These are phyloP conservation scores for Globisporangium megalacanthum DNA, from an alignment of 352 stramenopile genomes.

Conservation along the genomic window DNA sequence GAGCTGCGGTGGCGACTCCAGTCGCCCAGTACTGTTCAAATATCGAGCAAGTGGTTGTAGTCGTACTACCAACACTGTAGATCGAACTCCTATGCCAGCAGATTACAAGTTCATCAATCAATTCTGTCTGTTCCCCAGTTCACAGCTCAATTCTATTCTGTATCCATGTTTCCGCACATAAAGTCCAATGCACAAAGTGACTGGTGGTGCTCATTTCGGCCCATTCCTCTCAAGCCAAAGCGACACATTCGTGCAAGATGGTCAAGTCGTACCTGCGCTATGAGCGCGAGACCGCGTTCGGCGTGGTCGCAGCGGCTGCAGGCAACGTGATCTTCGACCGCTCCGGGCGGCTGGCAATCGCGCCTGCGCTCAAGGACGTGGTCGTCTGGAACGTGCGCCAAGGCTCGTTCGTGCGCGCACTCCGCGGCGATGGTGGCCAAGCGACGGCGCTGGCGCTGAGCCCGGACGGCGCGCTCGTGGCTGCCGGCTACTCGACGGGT, in stretches of 20 bases:
- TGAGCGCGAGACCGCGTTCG: conserved; percentile 84
- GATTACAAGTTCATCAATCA: no score
- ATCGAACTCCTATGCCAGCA: no score
- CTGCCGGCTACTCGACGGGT: conserved; percentile 82
- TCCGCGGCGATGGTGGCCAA: conserved; percentile 54
- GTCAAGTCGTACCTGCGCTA: conserved; percentile 95
- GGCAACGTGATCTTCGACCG: conserved; percentile 88
- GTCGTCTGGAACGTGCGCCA: conserved; percentile 91
- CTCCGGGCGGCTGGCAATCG: conserved; percentile 82
- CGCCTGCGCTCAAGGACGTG: conserved; percentile 86
- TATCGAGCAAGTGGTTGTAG: no score
- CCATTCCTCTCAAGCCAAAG: background rate
- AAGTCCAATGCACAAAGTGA: conserved; percentile 16
- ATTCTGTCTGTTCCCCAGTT: no score
- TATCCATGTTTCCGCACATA: background rate
- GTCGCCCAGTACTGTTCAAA: no score
- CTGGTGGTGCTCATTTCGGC: background rate
- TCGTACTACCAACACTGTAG: no score
- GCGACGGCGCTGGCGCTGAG: conserved; percentile 77
- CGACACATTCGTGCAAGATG: conserved; percentile 21
- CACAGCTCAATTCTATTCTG: no score
- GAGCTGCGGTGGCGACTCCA: no score
- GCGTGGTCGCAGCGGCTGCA: conserved; percentile 85
- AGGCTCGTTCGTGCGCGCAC: conserved; percentile 74
- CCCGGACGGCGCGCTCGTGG: conserved; percentile 70